Base-by-base conservation (phyloP, 2,329 filamentous ascomycete genomes). In the Fusarium torreyae region DNA sequence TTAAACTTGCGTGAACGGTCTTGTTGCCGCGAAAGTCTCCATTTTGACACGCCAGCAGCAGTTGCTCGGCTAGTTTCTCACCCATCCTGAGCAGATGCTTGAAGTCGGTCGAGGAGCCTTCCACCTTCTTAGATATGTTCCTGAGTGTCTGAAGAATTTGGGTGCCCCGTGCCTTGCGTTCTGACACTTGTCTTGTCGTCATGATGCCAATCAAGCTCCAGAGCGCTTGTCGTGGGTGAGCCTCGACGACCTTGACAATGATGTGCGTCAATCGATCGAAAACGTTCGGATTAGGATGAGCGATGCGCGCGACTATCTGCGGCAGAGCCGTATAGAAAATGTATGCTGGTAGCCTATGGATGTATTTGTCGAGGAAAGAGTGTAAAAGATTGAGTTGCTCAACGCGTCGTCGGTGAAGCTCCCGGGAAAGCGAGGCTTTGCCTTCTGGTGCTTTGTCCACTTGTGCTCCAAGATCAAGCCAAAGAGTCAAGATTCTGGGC, bases 291-390 rank as follows among this genome's bases (percentile, higher is more conserved):
- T 97, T 93, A 1, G 91, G 89, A 80, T 99, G 96, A 45, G 92
- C 93, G 74, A 99, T 98, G 33, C 96, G 91, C n/a, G 95, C 96
- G 58, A 99, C 92, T 66, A 99, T 92, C 79, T 99, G 96, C 7
- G 96, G 92, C 42, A 99, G 84, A 7, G 95, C 86, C 3, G 91
- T 92, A 76, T 94, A 95, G 78, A 94, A 94, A 33, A 94, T 88
- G 74, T 92, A 94, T 2, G 91, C 87, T 4, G 92, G 92, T 63
- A 94, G 84, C 7, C 89, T 86, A 22, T 85, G 80, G 18, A 95
- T 87, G 77, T 97, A 94, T 79, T 95, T 97, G 77, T 90, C 89
- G 66, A 98, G 82, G 68, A 94, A 91, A 22, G 84, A 82, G 78
- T 97, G 92, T 62, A 96, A 85, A 7, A 87, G 83, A 36, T 88